Evolutionary conservation across 768 basidiomycete species (phyloP), one percentile per base, ranked within the genome.

Genomic region (Tulasnella sp.): DNA sequence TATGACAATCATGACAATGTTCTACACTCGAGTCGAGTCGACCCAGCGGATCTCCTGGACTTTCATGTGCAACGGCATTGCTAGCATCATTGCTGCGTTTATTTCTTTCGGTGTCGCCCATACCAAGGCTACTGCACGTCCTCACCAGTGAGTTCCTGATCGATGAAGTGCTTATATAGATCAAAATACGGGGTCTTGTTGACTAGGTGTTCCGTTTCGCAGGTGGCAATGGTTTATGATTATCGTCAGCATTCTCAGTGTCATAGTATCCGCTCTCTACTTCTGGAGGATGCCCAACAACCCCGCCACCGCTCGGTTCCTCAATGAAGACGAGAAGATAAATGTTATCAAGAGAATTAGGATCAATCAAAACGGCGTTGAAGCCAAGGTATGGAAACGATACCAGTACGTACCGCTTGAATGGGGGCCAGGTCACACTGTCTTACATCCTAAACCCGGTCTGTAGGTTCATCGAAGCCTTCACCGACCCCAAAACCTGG

Each of bases 291-390:
- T 91, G 80, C 90, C 90, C 0, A 87, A 90, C 77, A 90, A 89
- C 5, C 90, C 90, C 0, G 88, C 89, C 3, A 88, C 77, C 72
- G 89, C 90, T 17, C 88, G 88, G 87, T 92, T 92, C 80, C 82
- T 92, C 64, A 89, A 88, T 2, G 80, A 79, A 3, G 81, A 83
- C n/a, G 90, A 92, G 75, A 85, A 88, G 11, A 80, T 80, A 1
- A 82, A 81, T 19, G 90, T 90, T 0, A 82, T 91, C 26, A 83
- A 81, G 65, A 85, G 90, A 6, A 84, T 91, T 72, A 88, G 88
- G 82, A 84, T 82, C 78, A 91, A 91, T 74, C 90, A 92, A 85
- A 89, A 89, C 0, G 91, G 91, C 35, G 85, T 91, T 8, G 91
- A 92, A 79, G 92, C 90, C 77, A 92, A 92, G 76, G 84, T 83